Percentiles rank a stretch among this genome's conserved stretches.
Conservation (phyloP, 2,329 filamentous ascomycete species). For the Botryosphaeria dothidea region DNA sequence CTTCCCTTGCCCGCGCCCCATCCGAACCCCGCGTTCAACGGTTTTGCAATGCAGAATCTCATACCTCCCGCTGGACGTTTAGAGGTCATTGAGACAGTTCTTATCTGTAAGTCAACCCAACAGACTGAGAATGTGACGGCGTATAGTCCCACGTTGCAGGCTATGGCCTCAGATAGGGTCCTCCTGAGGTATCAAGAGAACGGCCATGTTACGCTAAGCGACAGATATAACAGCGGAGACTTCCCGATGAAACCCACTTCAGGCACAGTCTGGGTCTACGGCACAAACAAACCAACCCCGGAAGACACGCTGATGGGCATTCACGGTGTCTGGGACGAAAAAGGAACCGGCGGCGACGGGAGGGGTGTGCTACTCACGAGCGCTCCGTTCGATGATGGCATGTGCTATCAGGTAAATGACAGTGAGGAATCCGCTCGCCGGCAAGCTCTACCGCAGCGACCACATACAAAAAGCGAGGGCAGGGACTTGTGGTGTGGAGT, state of each 20-base stretch:
- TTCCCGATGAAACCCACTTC: neutral
- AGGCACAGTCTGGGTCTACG: neutral
- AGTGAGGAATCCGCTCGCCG: neutral
- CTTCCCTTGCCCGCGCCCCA: neutral
- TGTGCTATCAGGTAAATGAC: neutral
- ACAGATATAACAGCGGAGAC: neutral
- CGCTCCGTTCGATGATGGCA: neutral
- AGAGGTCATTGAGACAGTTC: neutral
- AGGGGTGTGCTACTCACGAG: neutral
- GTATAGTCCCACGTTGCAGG: neutral
- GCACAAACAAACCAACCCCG: neutral
- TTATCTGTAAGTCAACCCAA: neutral
- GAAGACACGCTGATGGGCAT: neutral
- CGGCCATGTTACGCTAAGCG: neutral
- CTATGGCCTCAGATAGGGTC: neutral
- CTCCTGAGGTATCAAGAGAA: neutral
- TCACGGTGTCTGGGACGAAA: neutral
- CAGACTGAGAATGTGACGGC: neutral
- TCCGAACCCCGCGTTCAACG: neutral
- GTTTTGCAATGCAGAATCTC: neutral
- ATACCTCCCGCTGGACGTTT: neutral
- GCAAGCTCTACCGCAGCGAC: neutral
- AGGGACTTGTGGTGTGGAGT: conserved; percentile 71
- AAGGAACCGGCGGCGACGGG: neutral
- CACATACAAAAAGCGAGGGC: neutral